Conservation (phyloP, 108 stramenopile genomes). For the Nitzschia palea region DNA sequence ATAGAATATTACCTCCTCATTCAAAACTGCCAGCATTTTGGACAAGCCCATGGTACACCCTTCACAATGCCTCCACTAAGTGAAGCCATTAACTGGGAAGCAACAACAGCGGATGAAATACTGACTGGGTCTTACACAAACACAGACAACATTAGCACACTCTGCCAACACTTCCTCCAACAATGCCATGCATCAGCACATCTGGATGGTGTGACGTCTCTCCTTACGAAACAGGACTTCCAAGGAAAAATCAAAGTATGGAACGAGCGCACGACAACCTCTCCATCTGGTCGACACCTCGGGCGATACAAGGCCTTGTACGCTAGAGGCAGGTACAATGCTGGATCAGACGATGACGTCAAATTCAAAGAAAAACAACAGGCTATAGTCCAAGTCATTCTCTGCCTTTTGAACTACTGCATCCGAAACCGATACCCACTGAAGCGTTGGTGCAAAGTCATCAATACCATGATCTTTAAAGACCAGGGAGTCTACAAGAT, state of each 20-base stretch:
- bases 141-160: background rate
- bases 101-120: no score
- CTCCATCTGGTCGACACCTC: background rate
- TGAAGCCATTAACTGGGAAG: background rate
- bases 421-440: background rate
- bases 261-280: background rate
- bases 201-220: background rate
- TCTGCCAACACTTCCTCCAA: background rate
- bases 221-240: background rate
- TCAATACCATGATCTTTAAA: background rate
- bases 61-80: background rate
- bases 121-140: background rate
- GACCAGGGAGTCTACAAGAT: background rate
- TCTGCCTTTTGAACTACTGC: background rate
- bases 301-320: background rate
- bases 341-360: background rate
- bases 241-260: background rate
- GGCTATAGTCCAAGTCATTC: background rate
- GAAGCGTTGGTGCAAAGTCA: background rate
- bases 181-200: background rate
- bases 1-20: constrained; percentile 4
- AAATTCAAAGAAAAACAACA: background rate
- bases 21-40: background rate
- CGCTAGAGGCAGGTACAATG: background rate
- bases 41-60: background rate